Conservation (phyloP, 164 flowering plant species). For the grape (Vitis vinifera) region DNA sequence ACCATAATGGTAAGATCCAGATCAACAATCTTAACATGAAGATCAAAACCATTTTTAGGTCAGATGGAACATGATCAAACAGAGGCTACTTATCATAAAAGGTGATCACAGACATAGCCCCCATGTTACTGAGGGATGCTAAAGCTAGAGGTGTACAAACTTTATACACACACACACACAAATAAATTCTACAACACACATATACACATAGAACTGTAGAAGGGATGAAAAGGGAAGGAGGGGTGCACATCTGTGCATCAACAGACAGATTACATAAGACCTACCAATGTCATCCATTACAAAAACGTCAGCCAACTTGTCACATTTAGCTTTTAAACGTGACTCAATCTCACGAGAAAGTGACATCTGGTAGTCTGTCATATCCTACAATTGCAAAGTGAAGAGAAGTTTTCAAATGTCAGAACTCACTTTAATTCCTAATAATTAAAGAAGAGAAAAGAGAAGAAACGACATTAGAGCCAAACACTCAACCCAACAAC, state of each 20-base stretch:
- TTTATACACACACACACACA: too few species aligned
- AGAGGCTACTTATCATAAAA: too few species aligned
- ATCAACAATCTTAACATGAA: too few species aligned
- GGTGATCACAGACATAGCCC: too few species aligned
- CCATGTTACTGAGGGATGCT: too few species aligned
- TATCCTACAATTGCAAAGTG: slow-evolving; percentile 48
- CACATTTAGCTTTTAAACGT: slow-evolving; percentile 80
- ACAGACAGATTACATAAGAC: slow-evolving; percentile 14
- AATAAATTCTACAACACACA: not conserved
- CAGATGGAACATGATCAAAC: too few species aligned
- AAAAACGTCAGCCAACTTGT: slow-evolving; percentile 72
- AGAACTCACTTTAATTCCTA: not conserved
- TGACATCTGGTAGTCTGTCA: slow-evolving; percentile 67
- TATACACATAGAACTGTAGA: not conserved
- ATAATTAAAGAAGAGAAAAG: not conserved
- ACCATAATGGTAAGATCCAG: too few species aligned
- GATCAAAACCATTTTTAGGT: too few species aligned
- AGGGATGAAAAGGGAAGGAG: not conserved
- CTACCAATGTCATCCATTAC: slow-evolving; percentile 71
- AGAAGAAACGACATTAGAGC: not conserved
- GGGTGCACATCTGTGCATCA: not conserved
- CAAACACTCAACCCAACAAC: not conserved
- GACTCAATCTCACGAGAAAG: slow-evolving; percentile 71
- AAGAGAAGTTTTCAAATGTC: not conserved
- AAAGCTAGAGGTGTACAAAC: too few species aligned